Evolutionary conservation across 371 early-diverging fungal genomes (phyloP), one percentile per base, ranked within the genome.

Genomic region (Umbelopsis sp.): DNA sequence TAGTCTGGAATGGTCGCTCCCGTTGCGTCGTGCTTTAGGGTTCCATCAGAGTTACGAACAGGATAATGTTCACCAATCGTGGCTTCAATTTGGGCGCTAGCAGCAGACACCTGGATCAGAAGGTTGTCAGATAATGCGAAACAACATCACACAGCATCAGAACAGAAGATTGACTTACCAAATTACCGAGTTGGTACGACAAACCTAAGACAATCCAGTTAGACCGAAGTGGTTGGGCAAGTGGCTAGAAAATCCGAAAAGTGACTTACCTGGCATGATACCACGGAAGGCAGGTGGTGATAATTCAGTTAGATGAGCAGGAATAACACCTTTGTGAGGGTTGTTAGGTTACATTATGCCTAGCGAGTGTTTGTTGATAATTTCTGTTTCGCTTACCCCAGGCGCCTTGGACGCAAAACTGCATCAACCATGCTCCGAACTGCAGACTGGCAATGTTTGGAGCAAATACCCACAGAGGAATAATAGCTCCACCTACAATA

Each of bases 171-270:
- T 29, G 29, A 50, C 86, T 80, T 50, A 91, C 81, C 82, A 91
- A 73, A 68, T 89, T 92, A 65, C 91, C 91, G 16, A 89, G 74
- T 72, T 92, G 91, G 73, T 90, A 91, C 4, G 88, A 75, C 18
- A 91, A 29, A 29, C 29, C 29, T 29, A 29, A 22, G 3, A 29
- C 4, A 29, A 29, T 29, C 29, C 29, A 29, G 29, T 29, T 29
- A 29, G 29, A 29, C 29, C 29, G 29, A 29, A 3, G 22, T 22
- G 22, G 29, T 29, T 29, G 3, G 29, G 29, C 29, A 29, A 22
- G 29, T 4, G 29, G 29, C 4, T 29, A 29, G 29, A 29, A 29
- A 29, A 29, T 3, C 1, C 1, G 29, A 29, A 3, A 29, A 29
- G 29, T 0, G 1, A 3, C 29, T 29, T 75, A 37, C 92, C 91